A percentile compares a stretch with the other conserved stretches of the same genome.
These are phyloP conservation scores for Taiozyma sp. DNA, from an alignment of 1,139 yeast species.

Conservation along the genomic window DNA sequence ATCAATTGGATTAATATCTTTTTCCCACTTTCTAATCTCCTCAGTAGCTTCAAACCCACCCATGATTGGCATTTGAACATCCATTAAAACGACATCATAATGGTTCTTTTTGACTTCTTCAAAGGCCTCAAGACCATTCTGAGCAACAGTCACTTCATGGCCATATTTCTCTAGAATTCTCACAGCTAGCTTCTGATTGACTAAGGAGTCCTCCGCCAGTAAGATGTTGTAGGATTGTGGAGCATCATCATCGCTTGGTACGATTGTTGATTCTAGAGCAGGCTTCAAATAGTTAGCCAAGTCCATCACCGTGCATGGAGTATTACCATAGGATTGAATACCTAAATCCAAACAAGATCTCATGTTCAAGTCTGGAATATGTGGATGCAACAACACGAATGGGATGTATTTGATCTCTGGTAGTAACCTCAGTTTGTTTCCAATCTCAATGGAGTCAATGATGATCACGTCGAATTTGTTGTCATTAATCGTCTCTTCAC, in stretches of 20 bases:
- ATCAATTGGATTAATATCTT: conserved; percentile 53
- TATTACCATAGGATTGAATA: conserved; percentile 81
- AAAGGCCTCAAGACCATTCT: conserved; percentile 77
- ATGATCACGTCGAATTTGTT: conserved; percentile 75
- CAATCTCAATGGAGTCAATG: conserved; percentile 73
- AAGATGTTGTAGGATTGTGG: conserved; percentile 68
- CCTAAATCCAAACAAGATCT: conserved; percentile 80
- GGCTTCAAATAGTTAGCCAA: conserved; percentile 79
- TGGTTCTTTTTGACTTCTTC: conserved; percentile 54
- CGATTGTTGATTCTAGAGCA: conserved; percentile 76
- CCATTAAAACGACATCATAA: conserved; percentile 84
- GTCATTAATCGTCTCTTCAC: conserved; percentile 31
- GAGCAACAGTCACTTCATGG: conserved; percentile 77
- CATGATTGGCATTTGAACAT: conserved; percentile 94
- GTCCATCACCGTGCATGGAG: conserved; percentile 79
- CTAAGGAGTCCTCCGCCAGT: conserved; percentile 83
- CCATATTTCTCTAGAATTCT: conserved; percentile 79
- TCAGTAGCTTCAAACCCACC: conserved; percentile 92
- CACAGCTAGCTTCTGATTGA: conserved; percentile 82
- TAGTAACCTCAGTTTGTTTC: conserved; percentile 58
- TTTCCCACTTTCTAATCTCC: conserved; percentile 82
- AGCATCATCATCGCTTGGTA: conserved; percentile 75
- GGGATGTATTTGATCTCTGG: conserved; percentile 81
- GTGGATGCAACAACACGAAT: conserved; percentile 68
- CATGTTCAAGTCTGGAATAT: conserved; percentile 75